Evolutionary conservation across 495 filamentous ascomycete species (phyloP), one percentile per base, ranked within the genome.

Genomic region (Neurospora hispaniola): DNA sequence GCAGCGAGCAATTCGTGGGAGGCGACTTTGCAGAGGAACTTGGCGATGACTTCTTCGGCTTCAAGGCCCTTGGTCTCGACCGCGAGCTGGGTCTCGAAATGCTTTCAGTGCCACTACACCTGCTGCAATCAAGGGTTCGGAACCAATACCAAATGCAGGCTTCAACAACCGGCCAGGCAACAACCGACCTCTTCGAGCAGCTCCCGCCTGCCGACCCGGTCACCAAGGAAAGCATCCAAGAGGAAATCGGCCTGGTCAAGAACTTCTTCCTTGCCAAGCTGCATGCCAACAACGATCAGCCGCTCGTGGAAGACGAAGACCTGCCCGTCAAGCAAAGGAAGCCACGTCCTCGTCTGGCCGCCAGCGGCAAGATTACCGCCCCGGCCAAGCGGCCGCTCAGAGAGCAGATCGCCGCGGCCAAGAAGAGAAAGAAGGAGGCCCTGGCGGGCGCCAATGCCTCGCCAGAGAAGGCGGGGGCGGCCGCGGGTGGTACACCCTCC

Each of bases 1-100:
- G 94, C 73, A 97, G 94, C 77, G 96, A 99, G 75, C 95, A 98
- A 80, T 99, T 99, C 76, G 89, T 98, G 70, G 92, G 92, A 44
- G 96, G 96, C 70, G 95, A 98, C 78, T 99, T 98, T 79, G 96
- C 96, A 2, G 96, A 97, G 82, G 96, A 98, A 76, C 91, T 98
- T 41, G 94, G 93, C 73, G 96, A 98, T 82, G 96, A 99, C 83
- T 99, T 97, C 87, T 98, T 99, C 75, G 96, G 96, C 11, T 98
- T 99, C 87, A 95, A 94, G 80, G 95, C 97, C 75, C 86, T 98
- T 42, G 96, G 96, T 20, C 86, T 99, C 40, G 95, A 97, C 77
- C 90, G 88, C 72, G 96, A 99, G 78, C 90, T 98, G 78, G 93
- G 94, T 16, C 85, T 94, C 71, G 89, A 92, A 23, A 90, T 91